Evolutionary conservation across 2,329 filamentous ascomycete genomes (phyloP), one percentile per base, ranked within the genome.

Genomic region (Cytospora paraplurivora): DNA sequence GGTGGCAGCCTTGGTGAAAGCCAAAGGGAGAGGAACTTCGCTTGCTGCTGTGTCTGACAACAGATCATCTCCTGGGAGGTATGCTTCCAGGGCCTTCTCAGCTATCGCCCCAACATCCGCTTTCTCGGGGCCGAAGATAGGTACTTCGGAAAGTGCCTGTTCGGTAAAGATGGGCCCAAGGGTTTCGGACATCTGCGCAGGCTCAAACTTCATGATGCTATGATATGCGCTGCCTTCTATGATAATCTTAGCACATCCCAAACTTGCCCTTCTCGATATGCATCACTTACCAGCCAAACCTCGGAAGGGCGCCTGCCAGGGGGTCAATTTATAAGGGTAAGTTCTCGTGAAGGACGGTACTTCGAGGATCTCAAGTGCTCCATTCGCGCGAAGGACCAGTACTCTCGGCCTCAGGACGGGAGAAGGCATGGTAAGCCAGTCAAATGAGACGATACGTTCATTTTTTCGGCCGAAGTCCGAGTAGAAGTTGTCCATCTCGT

Each of bases 401-500:
- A 86, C 75, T n/a, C 86, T 80, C 35, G 85, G 85, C 32, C 81
- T 81, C 56, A 87, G 70, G 15, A 80, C 79, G 4, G 84, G 77
- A 4, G 83, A 85, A 12, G 81, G 78, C 54, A 88, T 76, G 4
- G 84, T 88, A 11, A 88, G 76, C 86, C 87, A 89, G 71, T 89
- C 87, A 71, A 89, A 89, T 0, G 86, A 88, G 8, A 89, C 85
- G 37, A 89, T 87, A 21, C 84, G 81, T 62, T 88, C 84, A 68
- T 82, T 80, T 72, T 83, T 82, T 67, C 81, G 77, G 37, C 77
- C 76, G 37, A 77, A 75, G 57, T 84, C 82, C 33, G 79, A 76
- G 68, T 83, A 87, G 19, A 81, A 79, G 56, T 85, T 82, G 68
- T 89, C 85, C 75, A 89, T 81, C 69, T 88, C 85, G 67, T 85